Conservation (phyloP, 306 rosid species). For the Comarum palustre region DNA sequence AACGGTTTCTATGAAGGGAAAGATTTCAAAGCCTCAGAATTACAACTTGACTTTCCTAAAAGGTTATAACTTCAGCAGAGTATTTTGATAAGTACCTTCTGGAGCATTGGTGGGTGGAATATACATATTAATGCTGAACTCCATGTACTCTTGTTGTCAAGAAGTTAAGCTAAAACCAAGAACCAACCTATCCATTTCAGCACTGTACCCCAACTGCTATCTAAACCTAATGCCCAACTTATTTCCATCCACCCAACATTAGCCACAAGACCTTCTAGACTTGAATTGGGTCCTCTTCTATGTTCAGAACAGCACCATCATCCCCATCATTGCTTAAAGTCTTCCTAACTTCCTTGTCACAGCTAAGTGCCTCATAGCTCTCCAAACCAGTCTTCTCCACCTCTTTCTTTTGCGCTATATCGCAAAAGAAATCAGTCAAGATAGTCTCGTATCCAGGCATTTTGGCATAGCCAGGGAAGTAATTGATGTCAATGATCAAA, state of each 20-base stretch:
- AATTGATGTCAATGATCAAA: slow-evolving; percentile 82
- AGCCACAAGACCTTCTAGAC: slow-evolving; percentile 18
- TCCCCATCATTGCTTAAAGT: slow-evolving; percentile 40
- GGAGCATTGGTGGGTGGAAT: slow-evolving; percentile 57
- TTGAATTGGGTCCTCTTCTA: slow-evolving; percentile 37
- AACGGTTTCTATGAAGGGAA: slow-evolving; percentile 31
- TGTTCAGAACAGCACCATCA: slow-evolving; percentile 25
- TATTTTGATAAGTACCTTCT: slow-evolving; percentile 44
- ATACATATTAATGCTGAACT: slow-evolving; percentile 47
- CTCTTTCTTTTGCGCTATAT: slow-evolving; percentile 41
- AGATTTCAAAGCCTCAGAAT: slow-evolving; percentile 50
- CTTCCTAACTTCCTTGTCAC: slow-evolving; percentile 35
- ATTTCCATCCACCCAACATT: slow-evolving; percentile 1
- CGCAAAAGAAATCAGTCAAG: slow-evolving; percentile 80
- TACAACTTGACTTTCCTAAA: slow-evolving; percentile 48
- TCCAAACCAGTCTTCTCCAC: slow-evolving; percentile 31
- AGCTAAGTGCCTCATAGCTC: slow-evolving; percentile 25
- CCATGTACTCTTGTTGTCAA: slow-evolving; percentile 35
- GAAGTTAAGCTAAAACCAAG: slow-evolving; percentile 49
- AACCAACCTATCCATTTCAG: slow-evolving; percentile 49
- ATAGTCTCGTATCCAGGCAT: slow-evolving; percentile 83
- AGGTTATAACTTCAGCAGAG: slow-evolving; percentile 42
- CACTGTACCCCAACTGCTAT: slow-evolving; percentile 50
- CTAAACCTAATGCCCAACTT: slow-evolving; percentile 43
- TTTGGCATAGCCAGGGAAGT: slow-evolving; percentile 95